phyloP scores from a whole-genome alignment of 768 basidiomycete genomes.

The Hypholoma sublateritium region DNA sequence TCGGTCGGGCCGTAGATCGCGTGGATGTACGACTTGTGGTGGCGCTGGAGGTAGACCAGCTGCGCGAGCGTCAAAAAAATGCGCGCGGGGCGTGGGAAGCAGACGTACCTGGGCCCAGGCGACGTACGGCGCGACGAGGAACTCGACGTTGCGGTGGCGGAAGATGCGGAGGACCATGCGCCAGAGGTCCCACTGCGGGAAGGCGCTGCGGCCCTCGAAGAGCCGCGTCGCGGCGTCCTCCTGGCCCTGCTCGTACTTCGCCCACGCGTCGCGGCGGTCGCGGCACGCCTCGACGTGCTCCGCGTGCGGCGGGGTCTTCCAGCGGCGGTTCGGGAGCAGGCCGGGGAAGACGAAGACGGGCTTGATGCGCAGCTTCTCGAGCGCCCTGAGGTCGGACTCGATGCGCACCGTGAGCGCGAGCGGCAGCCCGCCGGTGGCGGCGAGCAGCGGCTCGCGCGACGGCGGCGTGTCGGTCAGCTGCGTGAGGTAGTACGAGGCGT shows the following conservation, averaged over 20 bases:
- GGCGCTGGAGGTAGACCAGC: slow-evolving; percentile 94
- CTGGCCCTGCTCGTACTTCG: slow-evolving; percentile 88
- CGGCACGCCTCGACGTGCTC: slow-evolving; percentile 70
- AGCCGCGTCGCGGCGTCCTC: slow-evolving; percentile 86
- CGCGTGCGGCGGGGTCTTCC: slow-evolving; percentile 58
- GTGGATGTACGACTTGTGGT: slow-evolving; percentile 92
- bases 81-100: slow-evolving; percentile 9
- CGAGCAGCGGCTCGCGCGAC: slow-evolving; percentile 87
- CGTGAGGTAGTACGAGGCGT: slow-evolving; percentile 89
- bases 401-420: slow-evolving; percentile 85
- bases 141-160: slow-evolving; percentile 93
- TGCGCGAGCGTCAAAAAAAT: slow-evolving; percentile 28
- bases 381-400: slow-evolving; percentile 85
- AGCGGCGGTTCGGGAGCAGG: slow-evolving; percentile 72
- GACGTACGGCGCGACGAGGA: slow-evolving; percentile 92
- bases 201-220: slow-evolving; percentile 72
- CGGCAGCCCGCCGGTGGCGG: slow-evolving; percentile 93
- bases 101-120: slow-evolving; percentile 90
- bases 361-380: slow-evolving; percentile 92
- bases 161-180: slow-evolving; percentile 90
- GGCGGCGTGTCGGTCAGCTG: slow-evolving; percentile 72
- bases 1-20: slow-evolving; percentile 92
- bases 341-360: slow-evolving; percentile 99
- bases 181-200: slow-evolving; percentile 92
- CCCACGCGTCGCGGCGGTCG: slow-evolving; percentile 85